phyloP scores from a whole-genome alignment of 495 filamentous ascomycete species.

The Aspergillus olivimuriae region DNA sequence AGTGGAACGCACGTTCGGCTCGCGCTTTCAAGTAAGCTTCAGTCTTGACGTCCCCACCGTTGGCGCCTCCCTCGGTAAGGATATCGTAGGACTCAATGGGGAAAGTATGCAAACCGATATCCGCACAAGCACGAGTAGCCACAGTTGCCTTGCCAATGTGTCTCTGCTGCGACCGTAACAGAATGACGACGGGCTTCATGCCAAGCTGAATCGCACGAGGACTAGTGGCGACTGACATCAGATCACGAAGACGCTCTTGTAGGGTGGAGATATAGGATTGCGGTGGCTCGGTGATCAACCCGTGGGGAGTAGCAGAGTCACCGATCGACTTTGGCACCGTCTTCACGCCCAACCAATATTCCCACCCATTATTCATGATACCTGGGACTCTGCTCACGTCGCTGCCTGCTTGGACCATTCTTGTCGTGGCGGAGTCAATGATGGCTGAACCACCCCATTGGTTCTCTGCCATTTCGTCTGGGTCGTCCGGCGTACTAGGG shows the following conservation, averaged over 20 bases:
- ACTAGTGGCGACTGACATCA: slow-evolving; percentile 83
- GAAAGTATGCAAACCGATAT: slow-evolving; percentile 87
- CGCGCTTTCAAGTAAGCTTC: slow-evolving; percentile 83
- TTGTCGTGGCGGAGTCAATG: slow-evolving; percentile 75
- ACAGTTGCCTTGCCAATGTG: slow-evolving; percentile 82
- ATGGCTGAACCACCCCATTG: slow-evolving; percentile 77
- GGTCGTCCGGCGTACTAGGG: slow-evolving; percentile 47
- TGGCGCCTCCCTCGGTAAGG: slow-evolving; percentile 76
- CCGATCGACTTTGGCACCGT: slow-evolving; percentile 40
- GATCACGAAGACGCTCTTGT: slow-evolving; percentile 71
- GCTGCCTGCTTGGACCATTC: slow-evolving; percentile 82
- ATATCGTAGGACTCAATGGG: slow-evolving; percentile 90
- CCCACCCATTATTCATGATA: slow-evolving; percentile 68
- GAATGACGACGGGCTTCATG: slow-evolving; percentile 80
- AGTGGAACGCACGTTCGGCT: slow-evolving; percentile 81
- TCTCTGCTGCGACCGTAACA: slow-evolving; percentile 83
- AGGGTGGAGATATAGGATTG: slow-evolving; percentile 56
- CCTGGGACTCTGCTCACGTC: slow-evolving; percentile 72
- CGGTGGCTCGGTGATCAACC: slow-evolving; percentile 39
- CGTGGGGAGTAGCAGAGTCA: slow-evolving; percentile 32
- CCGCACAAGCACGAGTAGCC: slow-evolving; percentile 69
- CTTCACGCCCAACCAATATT: slow-evolving; percentile 75
- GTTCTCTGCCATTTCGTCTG: slow-evolving; percentile 53
- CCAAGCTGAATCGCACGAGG: slow-evolving; percentile 78
- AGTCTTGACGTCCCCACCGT: slow-evolving; percentile 86